Conservation (phyloP, 1,139 yeast species). For the Tardiomyces depauwii region DNA sequence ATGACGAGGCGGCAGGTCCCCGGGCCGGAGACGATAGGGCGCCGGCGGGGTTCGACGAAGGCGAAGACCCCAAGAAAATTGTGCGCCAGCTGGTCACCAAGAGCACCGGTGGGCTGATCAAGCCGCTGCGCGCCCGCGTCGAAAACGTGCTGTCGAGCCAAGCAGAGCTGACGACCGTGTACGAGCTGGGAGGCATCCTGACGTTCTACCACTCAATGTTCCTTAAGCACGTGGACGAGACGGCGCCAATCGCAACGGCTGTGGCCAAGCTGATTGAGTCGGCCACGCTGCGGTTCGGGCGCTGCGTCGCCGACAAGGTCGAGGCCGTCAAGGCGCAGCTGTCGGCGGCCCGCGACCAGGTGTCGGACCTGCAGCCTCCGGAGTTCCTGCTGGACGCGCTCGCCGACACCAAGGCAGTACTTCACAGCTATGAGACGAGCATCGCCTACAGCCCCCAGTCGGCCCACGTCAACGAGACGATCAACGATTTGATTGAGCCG, state of each 20-base stretch:
- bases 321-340: constrained; percentile 10
- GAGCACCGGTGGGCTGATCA: constrained; percentile 38
- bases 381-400: constrained; percentile 24
- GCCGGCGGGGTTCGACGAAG: too few species aligned
- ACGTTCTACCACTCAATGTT: constrained; percentile 64
- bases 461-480: constrained; percentile 14
- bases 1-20: constrained; percentile 15
- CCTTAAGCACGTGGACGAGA: constrained; percentile 28
- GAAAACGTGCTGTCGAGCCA: constrained; percentile 65
- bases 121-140: constrained; percentile 39
- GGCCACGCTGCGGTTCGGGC: constrained; percentile 21
- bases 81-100: constrained; percentile 27
- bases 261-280: constrained; percentile 17
- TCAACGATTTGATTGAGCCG: constrained; percentile 26
- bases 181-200: constrained; percentile 50
- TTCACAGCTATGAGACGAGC: constrained; percentile 25
- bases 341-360: constrained; percentile 3
- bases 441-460: constrained; percentile 15
- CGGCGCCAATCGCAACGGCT: constrained; percentile 14
- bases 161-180: constrained; percentile 41
- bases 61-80: constrained; percentile 3
- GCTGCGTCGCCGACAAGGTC: constrained; percentile 18
- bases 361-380: constrained; percentile 25
- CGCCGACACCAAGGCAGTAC: constrained; percentile 23
- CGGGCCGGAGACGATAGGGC: constrained; percentile 3